Conservation (phyloP, 2,329 filamentous ascomycete species). For the Corniculantispora saksenae region DNA sequence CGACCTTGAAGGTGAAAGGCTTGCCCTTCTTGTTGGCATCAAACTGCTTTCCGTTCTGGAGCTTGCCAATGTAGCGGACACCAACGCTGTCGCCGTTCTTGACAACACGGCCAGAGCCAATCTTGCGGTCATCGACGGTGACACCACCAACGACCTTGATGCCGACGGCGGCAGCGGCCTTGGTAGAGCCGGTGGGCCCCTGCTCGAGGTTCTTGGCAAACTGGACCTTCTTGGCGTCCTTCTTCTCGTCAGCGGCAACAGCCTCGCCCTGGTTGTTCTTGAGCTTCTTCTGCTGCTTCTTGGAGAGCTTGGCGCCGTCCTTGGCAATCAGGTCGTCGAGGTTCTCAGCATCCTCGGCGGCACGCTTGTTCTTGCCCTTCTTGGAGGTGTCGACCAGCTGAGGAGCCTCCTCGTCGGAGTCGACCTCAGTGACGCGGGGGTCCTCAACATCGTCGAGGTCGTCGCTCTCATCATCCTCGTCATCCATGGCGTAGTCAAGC, state of each 20-base stretch:
- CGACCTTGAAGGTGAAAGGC: conserved; percentile 94
- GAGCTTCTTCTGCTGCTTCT: conserved; percentile 97
- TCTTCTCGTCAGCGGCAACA: conserved; percentile 59
- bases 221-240: conserved; percentile 91
- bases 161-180: conserved; percentile 59
- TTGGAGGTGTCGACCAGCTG: conserved; percentile 56
- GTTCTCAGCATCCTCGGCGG: conserved; percentile 74
- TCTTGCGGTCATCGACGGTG: conserved; percentile 92
- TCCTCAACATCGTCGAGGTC: conserved; percentile 77
- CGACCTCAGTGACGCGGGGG: conserved; percentile 81
- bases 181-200: conserved; percentile 77
- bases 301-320: conserved; percentile 77
- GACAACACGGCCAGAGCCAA: conserved; percentile 77
- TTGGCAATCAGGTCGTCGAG: conserved; percentile 88
- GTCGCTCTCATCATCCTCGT: conserved; percentile 73
- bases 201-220: conserved; percentile 99
- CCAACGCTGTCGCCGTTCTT: conserved; percentile 90
- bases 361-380: conserved; percentile 92
- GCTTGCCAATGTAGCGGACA: conserved; percentile 98
- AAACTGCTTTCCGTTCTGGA: conserved; percentile 90
- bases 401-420: conserved; percentile 72
- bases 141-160: conserved; percentile 85
- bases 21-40: conserved; percentile 99
- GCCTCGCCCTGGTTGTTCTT: conserved; percentile 98
- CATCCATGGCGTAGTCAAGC: conserved; percentile 71